Evolutionary conservation across 306 rosid species (phyloP), one percentile per base, ranked within the genome.

Genomic region (Quercus glauca): DNA sequence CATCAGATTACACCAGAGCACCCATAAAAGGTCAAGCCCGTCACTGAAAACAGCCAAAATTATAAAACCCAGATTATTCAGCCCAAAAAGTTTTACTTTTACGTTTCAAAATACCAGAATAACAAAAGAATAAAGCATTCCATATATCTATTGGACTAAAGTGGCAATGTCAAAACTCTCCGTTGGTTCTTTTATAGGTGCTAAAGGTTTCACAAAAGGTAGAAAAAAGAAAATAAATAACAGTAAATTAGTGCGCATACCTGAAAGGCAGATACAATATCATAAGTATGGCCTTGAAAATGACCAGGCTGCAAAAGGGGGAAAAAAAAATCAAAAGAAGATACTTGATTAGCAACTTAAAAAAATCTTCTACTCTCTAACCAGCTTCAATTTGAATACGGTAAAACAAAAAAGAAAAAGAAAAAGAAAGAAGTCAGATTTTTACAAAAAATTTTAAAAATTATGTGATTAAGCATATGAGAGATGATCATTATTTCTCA

Each of bases 261-360:
- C 97, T 92, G 94, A 82, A 92, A 92, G 57, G 98, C 94, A 59
- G 97, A 92, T 82, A 91, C 79, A 74, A 94, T 92, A 80, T 94
- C 98, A 37, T 83, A 91, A 1, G 89, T 73, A 69, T 91, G 73
- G 6, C 97, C 98, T 83, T 94, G 86, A 83, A 86, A 91, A 78
- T 92, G 94, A 61, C 98, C 98, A 60, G 98, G 98, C 98, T 92
- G 97, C 77, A 87, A 86, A 55, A 75, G 68, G 45, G 45, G 12
- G 0, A 41, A 41, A 41, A 35, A 80, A 80, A 18, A 76, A 41
- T 28, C 31, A 41, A 80, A 45, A 55, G 45, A 17, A 64, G 43
- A 64, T 13, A 78, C 31, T 59, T 23, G 11, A 11, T 59, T 59
- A 59, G 65, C 65, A 59, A 9, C 65, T 11, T 21, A 41, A 41